These are phyloP conservation scores for Aotearoamyces nothofagi DNA, from an alignment of 2,329 filamentous ascomycete species.

Conservation along the genomic window DNA sequence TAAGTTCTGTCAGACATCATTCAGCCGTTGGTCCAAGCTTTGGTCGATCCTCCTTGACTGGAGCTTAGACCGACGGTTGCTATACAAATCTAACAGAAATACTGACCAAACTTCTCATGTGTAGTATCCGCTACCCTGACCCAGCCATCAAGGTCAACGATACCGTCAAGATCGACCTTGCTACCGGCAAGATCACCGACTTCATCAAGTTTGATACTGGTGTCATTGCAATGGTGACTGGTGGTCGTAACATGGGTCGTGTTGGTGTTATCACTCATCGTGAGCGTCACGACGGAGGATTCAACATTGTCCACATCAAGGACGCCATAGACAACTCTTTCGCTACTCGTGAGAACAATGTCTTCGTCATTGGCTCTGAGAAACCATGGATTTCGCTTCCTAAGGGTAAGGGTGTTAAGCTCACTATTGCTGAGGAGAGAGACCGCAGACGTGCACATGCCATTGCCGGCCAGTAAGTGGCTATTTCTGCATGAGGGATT, in stretches of 20 bases:
- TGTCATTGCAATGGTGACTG: conserved; percentile 94
- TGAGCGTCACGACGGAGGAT: conserved; percentile 99
- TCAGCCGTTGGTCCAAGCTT: conserved; percentile 99
- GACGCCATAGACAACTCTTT: conserved; percentile 99
- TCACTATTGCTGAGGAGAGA: conserved; percentile 97
- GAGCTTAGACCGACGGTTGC: conserved; percentile 19
- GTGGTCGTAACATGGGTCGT: conserved; percentile 99
- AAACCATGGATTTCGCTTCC: conserved; percentile 99
- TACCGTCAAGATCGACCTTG: conserved; percentile 97
- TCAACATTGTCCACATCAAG: conserved; percentile 99
- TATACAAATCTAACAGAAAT: conserved; percentile 15
- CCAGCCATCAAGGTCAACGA: conserved; percentile 99
- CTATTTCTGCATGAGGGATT: too few species aligned
- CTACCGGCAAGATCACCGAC: conserved; percentile 95
- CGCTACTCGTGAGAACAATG: conserved; percentile 98
- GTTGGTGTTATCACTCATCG: conserved; percentile 99
- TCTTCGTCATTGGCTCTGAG: conserved; percentile 96
- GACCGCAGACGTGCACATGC: conserved; percentile 73
- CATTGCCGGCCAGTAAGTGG: conserved; percentile 19
- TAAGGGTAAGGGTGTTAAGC: conserved; percentile 99
- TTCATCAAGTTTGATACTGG: conserved; percentile 99
- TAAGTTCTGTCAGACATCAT: conserved; percentile 96
- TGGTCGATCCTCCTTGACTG: conserved; percentile 41
- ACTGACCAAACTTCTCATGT: conserved; percentile 16
- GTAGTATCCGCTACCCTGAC: conserved; percentile 97